A percentile compares a stretch with the other conserved stretches of the same genome.
These are phyloP conservation scores for Mollisia scopiformis DNA, from an alignment of 2,329 filamentous ascomycete genomes.

Conservation along the genomic window DNA sequence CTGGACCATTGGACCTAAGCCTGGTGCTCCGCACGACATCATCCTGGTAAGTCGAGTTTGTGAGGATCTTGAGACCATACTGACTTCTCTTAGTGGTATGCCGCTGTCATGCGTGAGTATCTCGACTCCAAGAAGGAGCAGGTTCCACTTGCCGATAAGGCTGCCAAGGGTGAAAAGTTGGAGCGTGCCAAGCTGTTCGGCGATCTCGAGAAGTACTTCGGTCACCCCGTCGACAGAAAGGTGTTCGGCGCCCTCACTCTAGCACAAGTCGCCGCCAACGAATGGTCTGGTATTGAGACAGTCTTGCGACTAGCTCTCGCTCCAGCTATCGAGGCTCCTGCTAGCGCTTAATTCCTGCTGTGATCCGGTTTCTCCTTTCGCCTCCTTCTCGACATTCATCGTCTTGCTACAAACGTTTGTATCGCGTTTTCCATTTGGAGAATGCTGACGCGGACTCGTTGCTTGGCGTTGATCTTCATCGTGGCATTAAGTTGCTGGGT, in stretches of 20 bases:
- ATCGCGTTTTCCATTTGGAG: not conserved
- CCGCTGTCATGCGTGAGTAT: conserved; percentile 56
- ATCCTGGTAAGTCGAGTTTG: conserved; percentile 60
- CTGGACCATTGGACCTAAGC: conserved; percentile 54
- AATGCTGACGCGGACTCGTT: not conserved
- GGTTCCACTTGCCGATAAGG: conserved; percentile 47
- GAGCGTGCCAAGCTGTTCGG: conserved; percentile 28
- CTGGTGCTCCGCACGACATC: conserved; percentile 52
- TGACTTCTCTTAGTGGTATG: conserved; percentile 54
- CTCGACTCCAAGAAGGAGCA: conserved; percentile 46
- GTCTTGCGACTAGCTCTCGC: conserved; percentile 43
- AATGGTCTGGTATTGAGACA: conserved; percentile 53
- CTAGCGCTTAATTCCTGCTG: not conserved
- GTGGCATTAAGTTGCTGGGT: not conserved
- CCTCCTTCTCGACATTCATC: not conserved
- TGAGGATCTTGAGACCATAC: conserved; percentile 1
- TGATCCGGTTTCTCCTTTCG: not conserved
- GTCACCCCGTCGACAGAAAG: conserved; percentile 36
- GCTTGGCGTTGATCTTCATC: not conserved
- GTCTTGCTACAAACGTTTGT: not conserved
- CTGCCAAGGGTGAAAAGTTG: conserved; percentile 22
- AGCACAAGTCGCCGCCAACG: conserved; percentile 45
- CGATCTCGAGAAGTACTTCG: conserved; percentile 54
- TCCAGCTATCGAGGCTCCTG: conserved; percentile 8
- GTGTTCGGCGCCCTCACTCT: conserved; percentile 49